Base-by-base conservation (phyloP, 257 asterid species). In the Pogostemon cablin region DNA sequence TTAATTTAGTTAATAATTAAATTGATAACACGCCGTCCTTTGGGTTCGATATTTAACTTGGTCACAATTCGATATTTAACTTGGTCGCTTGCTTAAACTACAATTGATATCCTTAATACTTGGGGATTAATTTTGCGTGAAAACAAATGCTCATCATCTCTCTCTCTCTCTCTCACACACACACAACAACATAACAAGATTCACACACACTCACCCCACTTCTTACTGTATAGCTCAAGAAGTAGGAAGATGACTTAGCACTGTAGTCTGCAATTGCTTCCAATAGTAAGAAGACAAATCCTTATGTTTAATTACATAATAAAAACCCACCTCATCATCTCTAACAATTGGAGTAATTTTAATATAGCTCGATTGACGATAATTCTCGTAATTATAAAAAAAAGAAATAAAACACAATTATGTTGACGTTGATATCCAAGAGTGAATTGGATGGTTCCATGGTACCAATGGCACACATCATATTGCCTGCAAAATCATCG, bases 211-310 rank as follows among this genome's bases (percentile, higher is more conserved):
- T 70, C 72, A 88, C 97, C 96, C 85, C 92, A 62, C 43, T 80
- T 80, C 86, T 84, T 7, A 74, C 74, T 75, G 57, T 81, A 9
- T 78, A 84, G 25, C 83, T 82, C 1, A 87, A 80, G 32, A 25
- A 1, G 62, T 72, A 80, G n/a, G 88, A 79, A 11, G 88, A 84
- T 7, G 80, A 85, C 78, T 80, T 88, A 52, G 87, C 89, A 57
- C 88, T 81, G 62, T 78, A 77, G 41, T 25, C 1, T 25, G 32
- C 2, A 25, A 25, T 84, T 82, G 66, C 81, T 88, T 7, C 77
- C 84, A 0, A 93, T 75, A 3, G 86, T 84, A 42, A 86, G 88
- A 49, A 91, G 96, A 47, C 86, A 90, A 84, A 12, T 88, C 89
- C 37, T 90, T 90, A 95, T 90, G 74, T 63, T 4, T 47, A 62